Evolutionary conservation across 805 yeast species (phyloP).

Genomic region (Ogataea nakhonphanomensis): DNA sequence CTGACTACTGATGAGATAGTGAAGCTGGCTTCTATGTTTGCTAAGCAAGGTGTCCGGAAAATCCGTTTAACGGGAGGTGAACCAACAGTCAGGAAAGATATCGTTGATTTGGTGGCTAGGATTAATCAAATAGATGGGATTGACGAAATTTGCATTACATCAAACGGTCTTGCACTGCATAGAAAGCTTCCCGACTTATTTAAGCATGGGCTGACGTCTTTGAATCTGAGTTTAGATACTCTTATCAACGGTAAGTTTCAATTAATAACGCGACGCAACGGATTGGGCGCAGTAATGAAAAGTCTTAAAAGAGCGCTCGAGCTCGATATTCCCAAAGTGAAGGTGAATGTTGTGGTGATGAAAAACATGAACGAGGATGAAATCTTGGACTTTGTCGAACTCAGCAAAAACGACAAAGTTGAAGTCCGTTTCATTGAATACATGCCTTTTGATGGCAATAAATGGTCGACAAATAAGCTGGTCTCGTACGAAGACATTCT

Average conservation of each 20-base stretch:
- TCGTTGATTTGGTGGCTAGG: constrained; percentile 39
- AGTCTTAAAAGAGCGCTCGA: constrained; percentile 43
- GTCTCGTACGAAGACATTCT: constrained; percentile 44
- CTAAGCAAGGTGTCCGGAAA: constrained; percentile 46
- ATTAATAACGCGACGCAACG: constrained; percentile 48
- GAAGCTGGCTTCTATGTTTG: constrained; percentile 41
- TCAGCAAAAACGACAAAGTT: constrained; percentile 37
- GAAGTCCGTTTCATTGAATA: constrained; percentile 55
- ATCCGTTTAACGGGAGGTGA: constrained; percentile 56
- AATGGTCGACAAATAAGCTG: constrained; percentile 46
- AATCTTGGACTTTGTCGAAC: constrained; percentile 42
- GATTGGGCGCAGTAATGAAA: constrained; percentile 42
- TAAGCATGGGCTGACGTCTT: constrained; percentile 41
- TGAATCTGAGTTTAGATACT: constrained; percentile 49
- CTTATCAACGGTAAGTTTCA: constrained; percentile 48
- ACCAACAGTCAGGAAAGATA: constrained; percentile 51
- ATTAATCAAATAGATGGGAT: constrained; percentile 40
- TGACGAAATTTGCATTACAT: constrained; percentile 47
- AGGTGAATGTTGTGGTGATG: constrained; percentile 50
- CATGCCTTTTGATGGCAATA: constrained; percentile 58
- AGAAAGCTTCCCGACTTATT: constrained; percentile 44
- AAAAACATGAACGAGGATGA: constrained; percentile 51
- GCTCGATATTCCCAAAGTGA: constrained; percentile 43
- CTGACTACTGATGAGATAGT: constrained; percentile 44
- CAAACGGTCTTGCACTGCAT: constrained; percentile 49